Evolutionary conservation across 2,329 filamentous ascomycete species (phyloP), one percentile per base, ranked within the genome.

Genomic region (Cytospora schulzeri): DNA sequence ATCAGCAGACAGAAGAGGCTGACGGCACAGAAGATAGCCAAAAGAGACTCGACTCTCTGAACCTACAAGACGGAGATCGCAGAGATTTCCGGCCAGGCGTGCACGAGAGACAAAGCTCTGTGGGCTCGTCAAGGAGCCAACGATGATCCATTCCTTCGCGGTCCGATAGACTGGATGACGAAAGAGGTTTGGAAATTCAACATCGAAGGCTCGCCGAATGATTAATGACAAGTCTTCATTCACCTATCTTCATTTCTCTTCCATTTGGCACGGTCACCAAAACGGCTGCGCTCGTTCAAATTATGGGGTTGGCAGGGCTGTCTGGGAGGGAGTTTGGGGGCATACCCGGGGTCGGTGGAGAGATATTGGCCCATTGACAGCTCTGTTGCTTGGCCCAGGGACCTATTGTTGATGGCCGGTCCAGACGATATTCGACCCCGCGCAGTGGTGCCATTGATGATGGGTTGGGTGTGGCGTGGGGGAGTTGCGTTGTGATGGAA

Each of bases 31-130:
- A 94, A 71, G 92, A 95, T 72, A 94, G 90, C 75, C 90, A 92
- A 77, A 91, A 93, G 79, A 86, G 92, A 70, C 84, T 98, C 70
- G 92, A 97, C 77, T 93, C 92, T 60, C 83, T 98, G 71, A 93
- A 95, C 76, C 82, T 98, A 73, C 91, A 96, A 75, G 94, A 98
- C 76, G 91, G 85, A 71, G 89, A 91, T 70, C 83, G 85, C 70
- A 80, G 78, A 71, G 81, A 81, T 63, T 78, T 81, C 68, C 83
- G 83, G 68, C 80, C 82, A 31, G 75, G 74, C 56, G 73, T 79
- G 64, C 85, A 87, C 70, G 87, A 89, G 74, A 83, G 85, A 69
- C 84, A 88, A 75, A 82, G 78, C 71, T 88, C 86, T 68, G 81
- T 82, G 72, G 80, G 85, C 67, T 86, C 83, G 59, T 74, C 79